Base-by-base conservation (phyloP, 1,284 basidiomycete genomes). In the Tremellales sp. region DNA sequence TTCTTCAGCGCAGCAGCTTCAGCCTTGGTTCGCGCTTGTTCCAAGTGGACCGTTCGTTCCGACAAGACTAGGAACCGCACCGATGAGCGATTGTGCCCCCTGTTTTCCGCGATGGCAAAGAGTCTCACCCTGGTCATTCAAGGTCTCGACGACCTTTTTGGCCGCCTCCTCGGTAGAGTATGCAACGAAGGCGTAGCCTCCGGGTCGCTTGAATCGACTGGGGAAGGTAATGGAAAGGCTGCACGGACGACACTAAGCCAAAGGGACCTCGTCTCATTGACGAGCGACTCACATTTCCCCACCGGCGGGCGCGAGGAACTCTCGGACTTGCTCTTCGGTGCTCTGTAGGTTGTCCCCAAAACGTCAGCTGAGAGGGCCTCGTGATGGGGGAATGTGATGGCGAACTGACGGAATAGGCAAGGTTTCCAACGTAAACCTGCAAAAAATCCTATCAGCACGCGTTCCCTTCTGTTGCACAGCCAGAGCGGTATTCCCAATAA, bases 171-270 rank as follows among this genome's bases (percentile, higher is more conserved):
- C 78, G 68, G 80, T 84, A 68, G 80, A 77, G 74, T 90, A 80
- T 56, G 86, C 82, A 70, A 92, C 88, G 70, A 94, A 94, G 58
- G 89, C 91, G 75, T 91, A 94, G 53, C 90, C 90, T 64, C 88
- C 61, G 16, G 68, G 65, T 40, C 66, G 59, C 48, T 56, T 54
- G 61, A 63, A 66, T 37, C 59, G 63, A 28, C 53, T 55, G 13
- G 67, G 68, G 25, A 72, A 56, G 28, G 55, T 55, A 42, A 72
- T 57, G 21, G 58, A 53, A 37, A 56, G 33, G 50, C 69, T 72
- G 50, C 14, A 19, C 13, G 4, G 24, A 22, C 26, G 13, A 26
- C 18, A 10, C 12, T 40, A 14, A 34, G 47, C 39, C 13, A 16
- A 22, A 9, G 14, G 16, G 27, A 27, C 29, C 2, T 21, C 22